Conservation (phyloP, 2,329 filamentous ascomycete species). For the Aureobasidium leucospermi region DNA sequence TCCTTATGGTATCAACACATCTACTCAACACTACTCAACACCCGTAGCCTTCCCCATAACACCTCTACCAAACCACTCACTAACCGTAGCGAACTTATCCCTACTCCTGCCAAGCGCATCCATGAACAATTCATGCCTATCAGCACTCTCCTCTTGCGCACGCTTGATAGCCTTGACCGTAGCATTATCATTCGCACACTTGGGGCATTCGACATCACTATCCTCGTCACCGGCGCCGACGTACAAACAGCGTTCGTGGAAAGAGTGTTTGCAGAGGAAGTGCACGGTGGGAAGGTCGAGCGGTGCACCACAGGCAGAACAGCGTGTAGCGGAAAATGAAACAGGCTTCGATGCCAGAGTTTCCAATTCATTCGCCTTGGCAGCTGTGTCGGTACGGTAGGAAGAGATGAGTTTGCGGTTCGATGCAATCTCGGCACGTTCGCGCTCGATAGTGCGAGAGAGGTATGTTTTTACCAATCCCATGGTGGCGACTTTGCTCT, state of each 20-base stretch:
- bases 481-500: slow-evolving; percentile 84
- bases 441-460: slow-evolving; percentile 76
- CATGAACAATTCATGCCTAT: slow-evolving; percentile 82
- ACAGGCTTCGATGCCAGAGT: slow-evolving; percentile 72
- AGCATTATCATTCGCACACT: slow-evolving; percentile 76
- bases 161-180: slow-evolving; percentile 81
- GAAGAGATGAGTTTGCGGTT: slow-evolving; percentile 77
- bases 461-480: slow-evolving; percentile 95
- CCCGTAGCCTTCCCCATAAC: slow-evolving; percentile 59
- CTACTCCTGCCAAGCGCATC: slow-evolving; percentile 68
- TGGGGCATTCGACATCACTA: slow-evolving; percentile 69
- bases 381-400: slow-evolving; percentile 75
- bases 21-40: not conserved
- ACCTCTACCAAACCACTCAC: slow-evolving; percentile 89
- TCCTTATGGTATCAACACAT: too few relatives aligned
- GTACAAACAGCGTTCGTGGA: slow-evolving; percentile 86
- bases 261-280: slow-evolving; percentile 94
- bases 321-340: slow-evolving; percentile 85
- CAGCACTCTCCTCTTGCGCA: slow-evolving; percentile 78
- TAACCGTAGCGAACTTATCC: slow-evolving; percentile 83
- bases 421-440: slow-evolving; percentile 72
- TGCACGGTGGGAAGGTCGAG: slow-evolving; percentile 88
- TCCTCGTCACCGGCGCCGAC: slow-evolving; percentile 44
- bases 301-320: slow-evolving; percentile 68
- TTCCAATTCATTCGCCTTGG: slow-evolving; percentile 69